These are phyloP conservation scores for Mycosarcoma mackinlayi DNA, from an alignment of 1,284 basidiomycete species.

Conservation along the genomic window DNA sequence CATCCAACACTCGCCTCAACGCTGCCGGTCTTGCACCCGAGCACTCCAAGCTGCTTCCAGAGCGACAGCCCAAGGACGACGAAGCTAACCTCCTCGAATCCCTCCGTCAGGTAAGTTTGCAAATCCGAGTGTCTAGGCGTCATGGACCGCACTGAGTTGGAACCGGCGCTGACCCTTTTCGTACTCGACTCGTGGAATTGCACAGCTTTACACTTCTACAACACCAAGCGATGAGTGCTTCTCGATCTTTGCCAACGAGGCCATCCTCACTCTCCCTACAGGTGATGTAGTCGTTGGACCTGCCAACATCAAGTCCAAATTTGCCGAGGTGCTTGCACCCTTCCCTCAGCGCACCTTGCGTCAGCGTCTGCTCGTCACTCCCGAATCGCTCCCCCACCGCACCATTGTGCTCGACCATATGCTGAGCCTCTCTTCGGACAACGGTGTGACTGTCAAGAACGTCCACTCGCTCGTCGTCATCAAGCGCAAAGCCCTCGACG, in stretches of 20 bases:
- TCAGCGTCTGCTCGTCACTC: constrained; percentile 62
- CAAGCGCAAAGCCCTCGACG: constrained; percentile 61
- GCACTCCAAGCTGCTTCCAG: constrained; percentile 64
- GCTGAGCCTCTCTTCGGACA: constrained; percentile 35
- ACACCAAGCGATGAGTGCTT: constrained; percentile 33
- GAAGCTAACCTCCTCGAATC: constrained; percentile 56
- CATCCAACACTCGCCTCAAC: constrained; percentile 62
- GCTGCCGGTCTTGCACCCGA: constrained; percentile 66
- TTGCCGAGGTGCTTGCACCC: constrained; percentile 38
- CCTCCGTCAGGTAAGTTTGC: constrained; percentile 48
- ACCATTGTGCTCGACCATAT: constrained; percentile 63
- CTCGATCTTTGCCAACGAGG: constrained; percentile 57
- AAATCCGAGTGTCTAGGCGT: no score
- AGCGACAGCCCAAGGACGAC: constrained; percentile 53
- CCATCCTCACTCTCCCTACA: constrained; percentile 60
- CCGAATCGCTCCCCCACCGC: constrained; percentile 58
- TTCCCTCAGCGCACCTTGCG: constrained; percentile 39
- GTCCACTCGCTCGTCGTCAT: constrained; percentile 61
- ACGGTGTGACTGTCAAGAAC: constrained; percentile 29
- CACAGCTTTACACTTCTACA: constrained; percentile 52
- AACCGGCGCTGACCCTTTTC: constrained; percentile 3
- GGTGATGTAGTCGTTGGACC: constrained; percentile 63
- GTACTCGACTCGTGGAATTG: not conserved
- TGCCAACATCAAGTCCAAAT: constrained; percentile 39
- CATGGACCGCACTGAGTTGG: no score